A percentile compares a stretch with the other conserved stretches of the same genome.
These are phyloP conservation scores for Tulasnella calospora DNA, from an alignment of 768 basidiomycete species.

Conservation along the genomic window DNA sequence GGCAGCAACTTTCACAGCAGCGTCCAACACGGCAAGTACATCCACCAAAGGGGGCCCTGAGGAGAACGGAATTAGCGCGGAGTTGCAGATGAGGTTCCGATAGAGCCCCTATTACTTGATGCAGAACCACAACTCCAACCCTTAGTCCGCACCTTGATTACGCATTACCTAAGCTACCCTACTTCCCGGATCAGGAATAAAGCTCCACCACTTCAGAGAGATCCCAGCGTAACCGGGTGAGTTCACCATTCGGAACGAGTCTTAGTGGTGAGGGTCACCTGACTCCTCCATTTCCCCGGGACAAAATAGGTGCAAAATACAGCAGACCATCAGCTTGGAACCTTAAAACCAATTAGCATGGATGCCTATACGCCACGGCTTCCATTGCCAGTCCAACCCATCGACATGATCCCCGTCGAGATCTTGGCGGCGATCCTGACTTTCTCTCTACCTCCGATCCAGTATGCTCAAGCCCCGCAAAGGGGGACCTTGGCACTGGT, in stretches of 20 bases:
- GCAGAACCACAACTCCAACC: neutral
- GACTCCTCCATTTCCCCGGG: too few species aligned
- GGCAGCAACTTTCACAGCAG: too few species aligned
- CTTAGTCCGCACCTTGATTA: neutral
- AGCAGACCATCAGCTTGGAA: too few species aligned
- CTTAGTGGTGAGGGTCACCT: too few species aligned
- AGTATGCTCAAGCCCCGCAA: too few species aligned
- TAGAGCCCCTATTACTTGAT: neutral
- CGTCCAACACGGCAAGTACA: too few species aligned
- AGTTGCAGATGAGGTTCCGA: neutral
- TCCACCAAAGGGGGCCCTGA: too few species aligned
- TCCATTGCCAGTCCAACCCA: neutral
- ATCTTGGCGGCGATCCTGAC: too few species aligned
- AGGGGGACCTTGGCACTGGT: too few species aligned
- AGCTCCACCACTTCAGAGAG: neutral
- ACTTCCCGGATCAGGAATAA: neutral
- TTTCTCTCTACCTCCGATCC: too few species aligned
- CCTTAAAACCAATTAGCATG: neutral
- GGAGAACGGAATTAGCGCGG: slow-evolving; percentile 50
- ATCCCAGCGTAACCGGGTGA: neutral
- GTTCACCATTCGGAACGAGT: too few species aligned
- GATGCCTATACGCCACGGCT: neutral
- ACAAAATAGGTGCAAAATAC: too few species aligned
- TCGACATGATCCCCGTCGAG: neutral
- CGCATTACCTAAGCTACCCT: neutral